Evolutionary conservation across 306 rosid species (phyloP).

Genomic region (Vicia faba): DNA sequence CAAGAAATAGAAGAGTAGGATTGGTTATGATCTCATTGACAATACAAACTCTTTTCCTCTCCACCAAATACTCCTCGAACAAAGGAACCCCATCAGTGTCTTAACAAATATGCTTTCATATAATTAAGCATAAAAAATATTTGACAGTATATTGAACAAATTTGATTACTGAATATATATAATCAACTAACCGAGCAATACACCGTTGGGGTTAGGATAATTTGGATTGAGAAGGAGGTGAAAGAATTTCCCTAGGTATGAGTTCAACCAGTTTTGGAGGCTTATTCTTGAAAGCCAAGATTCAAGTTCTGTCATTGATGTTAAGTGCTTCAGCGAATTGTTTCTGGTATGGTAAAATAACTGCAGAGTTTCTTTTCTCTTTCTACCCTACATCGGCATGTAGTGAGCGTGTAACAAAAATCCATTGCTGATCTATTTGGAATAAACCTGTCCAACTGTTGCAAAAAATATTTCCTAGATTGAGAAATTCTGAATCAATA

Average conservation of each 20-base stretch:
- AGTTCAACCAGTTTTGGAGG: slow-evolving; percentile 56
- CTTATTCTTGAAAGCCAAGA: slow-evolving; percentile 82
- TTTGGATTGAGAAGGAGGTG: slow-evolving; percentile 47
- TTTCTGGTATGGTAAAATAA: slow-evolving; percentile 56
- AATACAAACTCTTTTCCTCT: slow-evolving; percentile 94
- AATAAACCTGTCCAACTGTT: slow-evolving; percentile 58
- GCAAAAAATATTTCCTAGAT: background rate
- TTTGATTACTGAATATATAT: background rate
- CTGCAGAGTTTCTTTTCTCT: slow-evolving; percentile 60
- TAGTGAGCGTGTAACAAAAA: slow-evolving; percentile 47
- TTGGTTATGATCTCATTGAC: slow-evolving; percentile 87
- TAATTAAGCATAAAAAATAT: background rate
- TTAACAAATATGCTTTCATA: slow-evolving; percentile 71
- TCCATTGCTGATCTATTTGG: slow-evolving; percentile 61
- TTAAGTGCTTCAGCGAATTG: slow-evolving; percentile 61
- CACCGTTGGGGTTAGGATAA: slow-evolving; percentile 48
- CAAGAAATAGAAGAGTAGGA: slow-evolving; percentile 88
- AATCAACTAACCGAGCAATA: slow-evolving; percentile 58
- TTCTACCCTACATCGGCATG: slow-evolving; percentile 53
- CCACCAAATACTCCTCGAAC: slow-evolving; percentile 95
- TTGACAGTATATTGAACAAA: background rate
- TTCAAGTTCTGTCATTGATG: slow-evolving; percentile 71
- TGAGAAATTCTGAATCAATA: background rate
- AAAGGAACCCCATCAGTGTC: slow-evolving; percentile 93
- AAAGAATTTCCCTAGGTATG: slow-evolving; percentile 48